Conservation (phyloP, 306 rosid species). For the Neltuma alba region DNA sequence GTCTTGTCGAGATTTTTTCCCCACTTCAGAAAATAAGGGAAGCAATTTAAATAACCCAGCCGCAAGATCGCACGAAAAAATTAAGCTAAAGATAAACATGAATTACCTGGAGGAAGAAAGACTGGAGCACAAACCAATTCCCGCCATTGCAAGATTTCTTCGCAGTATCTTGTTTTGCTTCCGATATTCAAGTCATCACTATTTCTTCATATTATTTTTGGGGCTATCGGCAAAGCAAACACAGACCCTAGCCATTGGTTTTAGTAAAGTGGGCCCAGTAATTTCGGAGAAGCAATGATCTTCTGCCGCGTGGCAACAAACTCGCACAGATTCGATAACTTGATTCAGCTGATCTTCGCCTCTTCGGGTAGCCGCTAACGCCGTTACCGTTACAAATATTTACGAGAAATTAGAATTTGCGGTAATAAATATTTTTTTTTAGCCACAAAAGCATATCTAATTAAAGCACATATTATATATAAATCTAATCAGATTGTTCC, state of each 20-base stretch:
- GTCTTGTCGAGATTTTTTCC: not conserved
- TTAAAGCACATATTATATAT: too few species aligned
- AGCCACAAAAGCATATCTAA: too few species aligned
- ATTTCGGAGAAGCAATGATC: slow-evolving; percentile 61
- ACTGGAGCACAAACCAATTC: slow-evolving; percentile 51
- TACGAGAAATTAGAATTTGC: not conserved
- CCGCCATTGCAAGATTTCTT: slow-evolving; percentile 60
- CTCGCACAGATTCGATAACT: not conserved
- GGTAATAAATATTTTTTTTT: not conserved
- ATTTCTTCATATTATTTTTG: not conserved
- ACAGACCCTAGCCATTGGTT: slow-evolving; percentile 34
- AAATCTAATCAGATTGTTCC: not conserved
- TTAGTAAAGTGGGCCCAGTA: slow-evolving; percentile 51
- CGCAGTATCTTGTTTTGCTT: not conserved
- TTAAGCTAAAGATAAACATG: slow-evolving; percentile 11
- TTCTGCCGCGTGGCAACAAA: slow-evolving; percentile 56
- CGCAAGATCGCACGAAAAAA: too few species aligned
- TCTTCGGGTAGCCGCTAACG: not conserved
- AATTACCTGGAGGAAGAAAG: slow-evolving; percentile 63
- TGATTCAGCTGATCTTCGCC: not conserved
- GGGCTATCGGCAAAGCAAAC: slow-evolving; percentile 13
- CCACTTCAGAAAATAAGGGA: not conserved
- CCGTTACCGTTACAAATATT: not conserved
- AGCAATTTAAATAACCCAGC: not conserved
- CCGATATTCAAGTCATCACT: not conserved